Conservation (phyloP, 805 yeast species). For the Wickerhamomyces sydowiorum region DNA sequence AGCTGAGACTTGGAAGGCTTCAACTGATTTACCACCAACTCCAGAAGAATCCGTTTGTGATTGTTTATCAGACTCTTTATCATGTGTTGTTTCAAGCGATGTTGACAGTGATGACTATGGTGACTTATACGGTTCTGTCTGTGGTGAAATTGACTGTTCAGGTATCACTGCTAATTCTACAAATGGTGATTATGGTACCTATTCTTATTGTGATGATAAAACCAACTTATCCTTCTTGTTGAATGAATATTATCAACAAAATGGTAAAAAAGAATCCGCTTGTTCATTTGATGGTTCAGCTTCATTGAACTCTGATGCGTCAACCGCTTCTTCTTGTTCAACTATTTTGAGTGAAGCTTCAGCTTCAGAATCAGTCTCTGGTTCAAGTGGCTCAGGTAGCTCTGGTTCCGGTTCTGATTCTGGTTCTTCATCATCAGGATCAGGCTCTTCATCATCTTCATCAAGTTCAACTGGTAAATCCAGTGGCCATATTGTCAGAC, state of each 20-base stretch:
- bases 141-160: constrained; percentile 53
- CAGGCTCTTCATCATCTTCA: constrained; percentile 20
- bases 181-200: constrained; percentile 65
- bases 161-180: constrained; percentile 59
- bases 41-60: constrained; percentile 63
- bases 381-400: constrained; percentile 18
- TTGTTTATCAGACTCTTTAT: constrained; percentile 47
- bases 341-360: constrained; percentile 32
- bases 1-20: constrained; percentile 58
- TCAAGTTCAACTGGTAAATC: constrained; percentile 5
- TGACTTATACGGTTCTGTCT: constrained; percentile 50
- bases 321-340: constrained; percentile 45
- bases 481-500: constrained; percentile 9
- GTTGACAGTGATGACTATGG: constrained; percentile 53
- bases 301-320: constrained; percentile 34
- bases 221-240: constrained; percentile 64
- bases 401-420: constrained; percentile 17
- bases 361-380: constrained; percentile 18
- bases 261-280: constrained; percentile 41
- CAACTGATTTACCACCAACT: constrained; percentile 68
- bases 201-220: constrained; percentile 65
- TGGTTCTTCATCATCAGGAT: constrained; percentile 20
- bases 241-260: constrained; percentile 56
- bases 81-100: constrained; percentile 52
- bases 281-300: constrained; percentile 75